Conservation (phyloP, 2,329 filamentous ascomycete genomes). For the Colletotrichum sp. region DNA sequence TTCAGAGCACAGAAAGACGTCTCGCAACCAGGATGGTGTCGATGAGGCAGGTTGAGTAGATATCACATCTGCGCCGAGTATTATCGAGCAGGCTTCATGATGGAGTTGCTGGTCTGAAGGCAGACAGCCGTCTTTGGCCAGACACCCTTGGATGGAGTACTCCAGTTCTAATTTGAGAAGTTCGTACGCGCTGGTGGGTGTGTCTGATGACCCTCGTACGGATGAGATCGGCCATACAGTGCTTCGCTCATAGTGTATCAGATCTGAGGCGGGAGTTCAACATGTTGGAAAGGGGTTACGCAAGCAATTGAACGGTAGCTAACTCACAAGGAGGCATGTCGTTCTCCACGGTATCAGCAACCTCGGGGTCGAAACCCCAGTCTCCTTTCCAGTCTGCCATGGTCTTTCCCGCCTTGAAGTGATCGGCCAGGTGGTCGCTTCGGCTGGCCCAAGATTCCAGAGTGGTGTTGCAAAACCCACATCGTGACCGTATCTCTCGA, state of each 20-base stretch:
- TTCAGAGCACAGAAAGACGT: conserved; percentile 15
- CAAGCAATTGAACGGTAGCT: neutral
- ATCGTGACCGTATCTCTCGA: conserved; percentile 31
- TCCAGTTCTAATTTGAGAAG: conserved; percentile 37
- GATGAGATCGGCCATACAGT: conserved; percentile 30
- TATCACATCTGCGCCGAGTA: conserved; percentile 26
- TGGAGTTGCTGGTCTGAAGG: conserved; percentile 24
- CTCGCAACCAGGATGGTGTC: conserved; percentile 26
- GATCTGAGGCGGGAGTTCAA: conserved; percentile 36
- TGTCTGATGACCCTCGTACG: conserved; percentile 13
- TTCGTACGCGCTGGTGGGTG: conserved; percentile 33
- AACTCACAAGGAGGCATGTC: conserved; percentile 36
- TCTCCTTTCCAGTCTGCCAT: conserved; percentile 46
- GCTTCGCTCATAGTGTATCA: conserved; percentile 40
- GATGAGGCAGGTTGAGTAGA: neutral
- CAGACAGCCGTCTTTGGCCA: conserved; percentile 19
- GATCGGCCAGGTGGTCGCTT: conserved; percentile 40
- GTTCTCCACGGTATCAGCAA: conserved; percentile 39
- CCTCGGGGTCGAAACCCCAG: conserved; percentile 40
- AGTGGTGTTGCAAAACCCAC: conserved; percentile 39
- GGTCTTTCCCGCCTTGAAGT: conserved; percentile 39
- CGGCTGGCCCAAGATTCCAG: conserved; percentile 37
- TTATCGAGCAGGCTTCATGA: conserved; percentile 27
- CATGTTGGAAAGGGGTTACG: conserved; percentile 27
- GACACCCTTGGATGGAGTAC: conserved; percentile 25